A percentile compares a stretch with the other conserved stretches of the same genome.
Evolutionary conservation across 2,329 filamentous ascomycete genomes (phyloP).

Genomic region (Fusarium praegraminearum): DNA sequence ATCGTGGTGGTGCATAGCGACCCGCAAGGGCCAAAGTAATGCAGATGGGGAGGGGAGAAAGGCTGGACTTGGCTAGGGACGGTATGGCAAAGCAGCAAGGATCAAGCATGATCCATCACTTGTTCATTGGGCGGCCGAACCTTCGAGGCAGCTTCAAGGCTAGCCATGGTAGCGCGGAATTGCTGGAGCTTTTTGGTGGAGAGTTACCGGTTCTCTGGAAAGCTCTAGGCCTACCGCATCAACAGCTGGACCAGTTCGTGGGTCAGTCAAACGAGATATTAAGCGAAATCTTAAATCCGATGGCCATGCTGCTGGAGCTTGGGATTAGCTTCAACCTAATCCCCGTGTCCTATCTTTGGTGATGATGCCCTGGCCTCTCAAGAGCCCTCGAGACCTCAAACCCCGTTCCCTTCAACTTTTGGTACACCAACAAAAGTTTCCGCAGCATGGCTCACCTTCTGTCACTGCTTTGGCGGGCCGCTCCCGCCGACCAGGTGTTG

Average conservation of each 20-base stretch:
- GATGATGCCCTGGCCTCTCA: constrained; percentile 1
- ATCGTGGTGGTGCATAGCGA: constrained; percentile 3
- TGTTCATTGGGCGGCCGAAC: constrained; percentile 31
- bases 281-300: constrained; percentile 29
- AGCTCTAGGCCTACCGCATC: constrained; percentile 33
- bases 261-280: constrained; percentile 7
- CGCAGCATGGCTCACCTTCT: constrained; percentile 13
- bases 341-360: constrained; percentile 8
- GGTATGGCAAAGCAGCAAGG: constrained; percentile 10
- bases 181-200: constrained; percentile 32
- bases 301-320: constrained; percentile 27
- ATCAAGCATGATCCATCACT: constrained; percentile 3
- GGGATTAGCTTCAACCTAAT: constrained; percentile 27
- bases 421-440: background rate
- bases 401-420: constrained; percentile 17
- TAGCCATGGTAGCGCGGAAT: constrained; percentile 21
- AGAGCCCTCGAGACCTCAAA: constrained; percentile 17
- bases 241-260: constrained; percentile 22
- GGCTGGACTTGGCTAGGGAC: constrained; percentile 1
- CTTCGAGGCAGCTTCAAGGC: background rate
- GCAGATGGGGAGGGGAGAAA: constrained; percentile 32
- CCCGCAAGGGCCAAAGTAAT: constrained; percentile 27
- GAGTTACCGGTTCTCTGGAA: constrained; percentile 45
- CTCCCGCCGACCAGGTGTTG: background rate
- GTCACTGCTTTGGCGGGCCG: constrained; percentile 7